Percentiles rank a stretch among this genome's conserved stretches.
Conservation (phyloP, 1,139 yeast genomes). For the Hemisphaericaspora xylanilytica region DNA sequence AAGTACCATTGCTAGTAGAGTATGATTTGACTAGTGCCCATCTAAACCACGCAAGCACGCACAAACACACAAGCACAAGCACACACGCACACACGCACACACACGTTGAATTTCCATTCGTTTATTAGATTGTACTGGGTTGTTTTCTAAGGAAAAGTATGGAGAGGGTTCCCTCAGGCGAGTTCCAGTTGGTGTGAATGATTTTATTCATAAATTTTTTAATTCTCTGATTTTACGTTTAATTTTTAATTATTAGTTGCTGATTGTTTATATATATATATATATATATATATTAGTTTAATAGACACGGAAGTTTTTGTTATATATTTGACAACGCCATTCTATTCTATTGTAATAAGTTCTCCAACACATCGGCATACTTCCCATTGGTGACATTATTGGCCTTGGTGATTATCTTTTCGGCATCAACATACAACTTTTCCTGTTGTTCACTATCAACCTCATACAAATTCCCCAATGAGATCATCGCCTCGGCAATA, state of each 20-base stretch:
- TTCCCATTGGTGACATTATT: slow-evolving; percentile 77
- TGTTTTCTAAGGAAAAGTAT: too few relatives aligned
- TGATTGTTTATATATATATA: neutral
- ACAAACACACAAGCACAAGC: too few relatives aligned
- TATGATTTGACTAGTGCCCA: slow-evolving; percentile 12
- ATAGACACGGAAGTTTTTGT: too few relatives aligned
- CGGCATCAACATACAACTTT: slow-evolving; percentile 63
- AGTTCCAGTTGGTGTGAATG: too few relatives aligned
- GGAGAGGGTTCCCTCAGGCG: too few relatives aligned
- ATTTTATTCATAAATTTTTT: too few relatives aligned
- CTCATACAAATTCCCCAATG: slow-evolving; percentile 70
- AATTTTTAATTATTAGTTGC: neutral
- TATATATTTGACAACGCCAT: too few relatives aligned
- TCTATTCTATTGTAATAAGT: slow-evolving; percentile 23
- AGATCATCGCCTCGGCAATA: slow-evolving; percentile 80
- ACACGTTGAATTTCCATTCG: too few relatives aligned
- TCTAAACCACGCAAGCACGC: neutral
- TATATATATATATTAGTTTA: too few relatives aligned
- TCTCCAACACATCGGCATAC: slow-evolving; percentile 57
- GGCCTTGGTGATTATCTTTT: slow-evolving; percentile 56
- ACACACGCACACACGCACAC: too few relatives aligned
- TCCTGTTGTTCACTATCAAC: slow-evolving; percentile 67
- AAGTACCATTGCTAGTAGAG: slow-evolving; percentile 36
- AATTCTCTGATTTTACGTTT: too few relatives aligned
- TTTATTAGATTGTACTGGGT: too few relatives aligned